A percentile compares a stretch with the other conserved stretches of the same genome.
Conservation (phyloP, 352 stramenopile genomes). For the Phytophthora vignae region DNA sequence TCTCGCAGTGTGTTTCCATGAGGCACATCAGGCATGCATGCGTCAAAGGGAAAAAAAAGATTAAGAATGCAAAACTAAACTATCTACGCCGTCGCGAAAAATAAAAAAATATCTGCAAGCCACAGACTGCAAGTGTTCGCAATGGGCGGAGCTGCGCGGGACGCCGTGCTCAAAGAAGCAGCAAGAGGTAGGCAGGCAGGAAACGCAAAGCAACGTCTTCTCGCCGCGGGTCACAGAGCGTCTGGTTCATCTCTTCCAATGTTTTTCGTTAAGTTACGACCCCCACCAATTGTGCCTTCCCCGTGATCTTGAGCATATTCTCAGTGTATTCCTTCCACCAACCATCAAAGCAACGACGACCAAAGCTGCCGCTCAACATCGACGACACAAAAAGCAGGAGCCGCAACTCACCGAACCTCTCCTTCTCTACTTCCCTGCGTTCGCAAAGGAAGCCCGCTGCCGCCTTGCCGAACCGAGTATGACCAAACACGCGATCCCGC, state of each 20-base stretch:
- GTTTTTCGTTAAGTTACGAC: constrained; percentile 65
- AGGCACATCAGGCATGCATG: constrained; percentile 15
- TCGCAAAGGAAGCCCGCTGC: constrained; percentile 35
- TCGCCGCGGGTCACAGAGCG: constrained; percentile 32
- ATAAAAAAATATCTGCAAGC: constrained; percentile 36
- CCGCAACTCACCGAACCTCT: constrained; percentile 59
- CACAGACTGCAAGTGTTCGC: constrained; percentile 12
- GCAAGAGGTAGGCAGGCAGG: constrained; percentile 28
- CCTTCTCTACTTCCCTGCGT: constrained; percentile 52
- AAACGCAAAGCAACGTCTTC: constrained; percentile 39
- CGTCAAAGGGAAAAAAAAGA: constrained; percentile 23
- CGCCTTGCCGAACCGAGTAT: constrained; percentile 24
- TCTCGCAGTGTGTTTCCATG: background rate
- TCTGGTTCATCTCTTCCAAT: constrained; percentile 67
- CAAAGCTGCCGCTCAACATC: constrained; percentile 34
- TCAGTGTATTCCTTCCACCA: constrained; percentile 36
- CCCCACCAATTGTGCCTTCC: constrained; percentile 51
- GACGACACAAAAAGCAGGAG: constrained; percentile 46
- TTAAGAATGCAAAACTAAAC: constrained; percentile 42
- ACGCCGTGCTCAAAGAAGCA: constrained; percentile 24
- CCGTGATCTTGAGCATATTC: constrained; percentile 40
- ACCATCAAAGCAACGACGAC: constrained; percentile 40
- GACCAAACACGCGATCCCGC: constrained; percentile 40
- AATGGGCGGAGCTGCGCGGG: constrained; percentile 18
- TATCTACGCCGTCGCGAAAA: constrained; percentile 41